Evolutionary conservation across 345 rosid species (phyloP), one percentile per base, ranked within the genome.

Genomic region (Firmiana major): DNA sequence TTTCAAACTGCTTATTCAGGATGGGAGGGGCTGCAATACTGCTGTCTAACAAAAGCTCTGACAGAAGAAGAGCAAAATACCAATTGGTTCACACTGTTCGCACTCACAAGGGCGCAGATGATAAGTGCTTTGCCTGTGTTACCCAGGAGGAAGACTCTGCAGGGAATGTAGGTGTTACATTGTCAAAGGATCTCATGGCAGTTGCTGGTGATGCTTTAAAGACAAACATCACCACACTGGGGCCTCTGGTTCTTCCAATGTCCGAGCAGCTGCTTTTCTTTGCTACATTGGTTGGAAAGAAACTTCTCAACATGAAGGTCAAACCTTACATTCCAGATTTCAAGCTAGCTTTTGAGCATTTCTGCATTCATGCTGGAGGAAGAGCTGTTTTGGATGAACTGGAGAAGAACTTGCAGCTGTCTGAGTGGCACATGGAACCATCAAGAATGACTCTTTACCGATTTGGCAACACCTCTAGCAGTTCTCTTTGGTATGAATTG

Each of bases 181-280:
- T 87, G 79, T 87, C 90, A 4, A 85, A 85, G 75, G 87, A 87
- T 46, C 74, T 87, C 69, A 87, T 89, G 92, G 89, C 88, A n/a
- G 92, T 89, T 9, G 92, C 92, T 1, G 90, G 90, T 31, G 90
- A 89, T 58, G 90, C 93, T 49, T 71, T 89, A 5, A 89, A 89
- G 87, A 89, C 92, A 34, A 89, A 89, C 78, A 87, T 89, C 85
- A 89, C 92, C 6, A 89, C 92, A n/a, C 71, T 87, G 75, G 92
- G 92, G 59, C 92, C 92, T 64, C 82, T 86, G 0, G 89, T 86
- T n/a, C 81, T 89, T 71, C 89, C 89, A 9, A 80, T 84, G 78
- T 79, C 88, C 1, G 90, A 87, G 67, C 88, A 84, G 76, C 78
- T 89, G 42, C 85, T 83, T 79, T 89, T 86, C 73, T 87, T 85